Percentiles rank a stretch among this genome's conserved stretches.
phyloP scores from a whole-genome alignment of 139 green algal genomes.

The Asterochloris erici region DNA sequence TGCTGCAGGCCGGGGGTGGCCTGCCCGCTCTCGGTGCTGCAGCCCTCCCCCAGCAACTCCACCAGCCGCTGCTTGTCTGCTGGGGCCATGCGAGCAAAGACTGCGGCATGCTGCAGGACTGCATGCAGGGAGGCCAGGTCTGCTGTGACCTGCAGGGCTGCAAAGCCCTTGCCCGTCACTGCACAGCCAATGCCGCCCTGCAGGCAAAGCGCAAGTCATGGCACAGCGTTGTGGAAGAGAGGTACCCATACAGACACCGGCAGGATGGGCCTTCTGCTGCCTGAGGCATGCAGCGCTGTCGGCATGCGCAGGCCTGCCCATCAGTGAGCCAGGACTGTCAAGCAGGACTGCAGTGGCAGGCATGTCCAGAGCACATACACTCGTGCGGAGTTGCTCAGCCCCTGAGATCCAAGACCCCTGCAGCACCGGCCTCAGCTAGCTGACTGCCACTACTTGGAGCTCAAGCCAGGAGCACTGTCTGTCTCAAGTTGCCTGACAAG shows the following conservation, averaged over 20 bases:
- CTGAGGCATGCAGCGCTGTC: background rate
- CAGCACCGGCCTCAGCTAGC: too few species aligned
- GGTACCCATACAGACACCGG: too few species aligned
- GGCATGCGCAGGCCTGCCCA: background rate
- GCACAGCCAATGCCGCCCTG: conserved; percentile 34
- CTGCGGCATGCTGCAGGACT: conserved; percentile 29
- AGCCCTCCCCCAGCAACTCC: conserved; percentile 43
- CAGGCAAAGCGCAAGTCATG: conserved; percentile 14
- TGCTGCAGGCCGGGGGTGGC: conserved; percentile 37
- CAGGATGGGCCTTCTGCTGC: background rate
- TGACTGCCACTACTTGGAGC: background rate
- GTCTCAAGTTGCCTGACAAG: background rate
- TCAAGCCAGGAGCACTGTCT: background rate
- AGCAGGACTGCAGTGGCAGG: background rate
- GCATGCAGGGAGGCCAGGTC: conserved; percentile 24
- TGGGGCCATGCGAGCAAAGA: conserved; percentile 47
- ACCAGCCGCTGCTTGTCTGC: conserved; percentile 57
- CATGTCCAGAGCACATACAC: background rate
- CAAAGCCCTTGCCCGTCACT: conserved; percentile 66
- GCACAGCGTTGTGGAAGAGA: background rate
- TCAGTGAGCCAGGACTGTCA: background rate
- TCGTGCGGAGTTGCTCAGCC: background rate
- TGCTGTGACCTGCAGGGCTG: conserved; percentile 12
- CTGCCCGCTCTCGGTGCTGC: conserved; percentile 4
- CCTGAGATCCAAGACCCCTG: background rate